These are phyloP conservation scores for Pharus latifolius DNA, from an alignment of 176 grass and related monocot genomes.

Conservation along the genomic window DNA sequence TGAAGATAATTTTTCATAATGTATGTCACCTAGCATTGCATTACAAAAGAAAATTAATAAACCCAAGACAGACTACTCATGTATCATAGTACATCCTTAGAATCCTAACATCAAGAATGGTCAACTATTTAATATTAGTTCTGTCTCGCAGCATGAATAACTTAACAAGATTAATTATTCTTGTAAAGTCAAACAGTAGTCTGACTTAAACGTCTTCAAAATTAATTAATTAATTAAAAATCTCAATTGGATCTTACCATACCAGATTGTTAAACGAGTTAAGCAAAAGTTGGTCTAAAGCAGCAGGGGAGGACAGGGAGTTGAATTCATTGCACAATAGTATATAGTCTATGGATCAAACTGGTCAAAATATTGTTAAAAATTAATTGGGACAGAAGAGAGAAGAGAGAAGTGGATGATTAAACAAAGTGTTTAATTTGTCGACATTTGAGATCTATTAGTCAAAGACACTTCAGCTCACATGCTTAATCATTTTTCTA, in stretches of 20 bases:
- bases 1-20: background rate
- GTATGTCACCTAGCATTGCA: background rate
- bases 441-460: background rate
- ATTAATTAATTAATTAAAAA: background rate
- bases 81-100: background rate
- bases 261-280: constrained; percentile 13
- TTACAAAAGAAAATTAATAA: background rate
- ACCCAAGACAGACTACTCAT: constrained; percentile 1
- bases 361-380: constrained; percentile 28
- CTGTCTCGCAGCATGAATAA: background rate
- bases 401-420: constrained; percentile 26
- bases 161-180: background rate
- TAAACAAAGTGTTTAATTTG: constrained; percentile 8
- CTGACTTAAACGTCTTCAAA: constrained; percentile 10
- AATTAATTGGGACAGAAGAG: background rate
- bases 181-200: background rate
- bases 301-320: background rate
- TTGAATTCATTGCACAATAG: constrained; percentile 18
- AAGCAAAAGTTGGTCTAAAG: constrained; percentile 8
- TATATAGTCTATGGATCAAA: background rate
- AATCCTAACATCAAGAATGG: constrained; percentile 16
- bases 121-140: constrained; percentile 9
- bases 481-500: constrained; percentile 29
- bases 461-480: constrained; percentile 31
- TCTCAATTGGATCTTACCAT: constrained; percentile 15